phyloP scores from a whole-genome alignment of 805 yeast genomes.

The Komagataella populi region DNA sequence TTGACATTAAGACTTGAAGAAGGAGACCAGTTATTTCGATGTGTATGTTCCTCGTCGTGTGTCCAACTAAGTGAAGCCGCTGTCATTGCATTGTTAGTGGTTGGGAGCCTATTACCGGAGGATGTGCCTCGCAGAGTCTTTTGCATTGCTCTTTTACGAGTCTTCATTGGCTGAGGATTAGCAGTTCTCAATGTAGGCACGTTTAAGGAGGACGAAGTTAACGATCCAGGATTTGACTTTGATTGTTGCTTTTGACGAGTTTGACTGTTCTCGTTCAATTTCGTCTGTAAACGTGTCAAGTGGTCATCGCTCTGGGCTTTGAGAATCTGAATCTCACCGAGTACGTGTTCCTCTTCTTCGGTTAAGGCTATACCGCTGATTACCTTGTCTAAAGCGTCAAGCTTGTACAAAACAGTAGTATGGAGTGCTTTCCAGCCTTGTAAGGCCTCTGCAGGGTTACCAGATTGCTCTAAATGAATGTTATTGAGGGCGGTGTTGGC shows the following conservation, averaged over 20 bases:
- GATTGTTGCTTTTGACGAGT: background rate
- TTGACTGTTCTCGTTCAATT: constrained; percentile 3
- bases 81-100: constrained; percentile 14
- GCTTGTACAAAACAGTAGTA: constrained; percentile 39
- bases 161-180: constrained; percentile 15
- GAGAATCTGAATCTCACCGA: constrained; percentile 23
- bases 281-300: constrained; percentile 19
- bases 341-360: constrained; percentile 30
- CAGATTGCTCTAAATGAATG: constrained; percentile 42
- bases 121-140: constrained; percentile 7
- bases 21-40: constrained; percentile 19
- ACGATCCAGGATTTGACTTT: background rate
- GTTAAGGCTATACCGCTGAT: constrained; percentile 18
- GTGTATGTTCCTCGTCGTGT: constrained; percentile 4
- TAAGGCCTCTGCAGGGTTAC: constrained; percentile 38
- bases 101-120: constrained; percentile 1
- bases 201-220: constrained; percentile 6
- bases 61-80: constrained; percentile 18
- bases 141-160: constrained; percentile 10
- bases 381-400: constrained; percentile 37
- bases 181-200: constrained; percentile 16
- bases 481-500: constrained; percentile 47
- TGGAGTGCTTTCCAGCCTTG: constrained; percentile 69
- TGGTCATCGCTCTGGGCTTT: constrained; percentile 23
- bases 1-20: constrained; percentile 11